Evolutionary conservation across 768 basidiomycete species (phyloP).

Genomic region (Exidia glandulosa): DNA sequence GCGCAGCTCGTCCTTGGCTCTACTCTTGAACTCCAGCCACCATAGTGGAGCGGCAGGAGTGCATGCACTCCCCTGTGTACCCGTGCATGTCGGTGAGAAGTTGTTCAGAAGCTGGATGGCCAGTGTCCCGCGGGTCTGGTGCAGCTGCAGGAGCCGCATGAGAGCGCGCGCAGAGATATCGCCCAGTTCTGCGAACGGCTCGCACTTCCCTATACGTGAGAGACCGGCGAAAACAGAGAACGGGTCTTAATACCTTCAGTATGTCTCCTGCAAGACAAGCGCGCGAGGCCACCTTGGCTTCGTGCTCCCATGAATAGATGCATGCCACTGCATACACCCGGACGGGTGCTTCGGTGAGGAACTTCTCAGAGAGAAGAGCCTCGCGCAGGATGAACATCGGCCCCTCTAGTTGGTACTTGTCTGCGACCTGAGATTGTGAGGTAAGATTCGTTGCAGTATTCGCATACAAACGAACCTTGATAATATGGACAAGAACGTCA

Average conservation of each 20-base stretch:
- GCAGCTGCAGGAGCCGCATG: conserved; percentile 4
- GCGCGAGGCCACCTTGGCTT: conserved; percentile 48
- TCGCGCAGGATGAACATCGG: conserved; percentile 39
- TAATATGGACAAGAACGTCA: background rate
- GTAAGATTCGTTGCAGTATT: conserved; percentile 12
- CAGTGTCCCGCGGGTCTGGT: conserved; percentile 1
- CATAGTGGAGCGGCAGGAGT: conserved; percentile 41
- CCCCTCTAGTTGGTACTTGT: conserved; percentile 51
- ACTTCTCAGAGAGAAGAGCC: conserved; percentile 38
- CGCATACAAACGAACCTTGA: background rate
- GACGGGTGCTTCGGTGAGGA: conserved; percentile 36
- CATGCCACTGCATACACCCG: conserved; percentile 65
- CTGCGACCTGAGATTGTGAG: conserved; percentile 47
- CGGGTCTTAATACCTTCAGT: conserved; percentile 34
- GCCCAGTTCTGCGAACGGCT: conserved; percentile 3
- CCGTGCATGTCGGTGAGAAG: background rate
- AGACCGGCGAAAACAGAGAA: conserved; percentile 13
- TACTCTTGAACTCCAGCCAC: conserved; percentile 53
- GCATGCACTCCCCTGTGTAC: background rate
- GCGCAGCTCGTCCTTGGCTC: conserved; percentile 47
- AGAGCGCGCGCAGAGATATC: conserved; percentile 2
- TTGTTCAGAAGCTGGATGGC: conserved; percentile 1
- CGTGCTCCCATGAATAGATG: conserved; percentile 51
- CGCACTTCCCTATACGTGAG: background rate
- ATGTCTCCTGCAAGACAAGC: conserved; percentile 44